Base-by-base conservation (phyloP, 2,329 filamentous ascomycete species). In the Aspergillus thermomutatus region DNA sequence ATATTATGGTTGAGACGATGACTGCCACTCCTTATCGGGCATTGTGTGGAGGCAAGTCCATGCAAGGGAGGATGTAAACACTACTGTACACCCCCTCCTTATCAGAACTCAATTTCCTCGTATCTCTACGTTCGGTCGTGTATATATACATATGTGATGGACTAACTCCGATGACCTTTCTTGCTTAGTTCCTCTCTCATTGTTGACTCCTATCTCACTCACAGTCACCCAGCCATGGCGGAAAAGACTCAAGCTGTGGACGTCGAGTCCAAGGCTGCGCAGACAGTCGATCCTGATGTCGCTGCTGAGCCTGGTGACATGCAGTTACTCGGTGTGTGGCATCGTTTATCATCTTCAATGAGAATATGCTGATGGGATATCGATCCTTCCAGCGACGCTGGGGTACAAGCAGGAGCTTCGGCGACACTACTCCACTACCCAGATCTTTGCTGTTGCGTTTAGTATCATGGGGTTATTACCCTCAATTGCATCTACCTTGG, bases 391-490 rank as follows among this genome's bases (percentile, higher is more conserved):
- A 74, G 72, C 72, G 19, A 64, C 60, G 11, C 63, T 76, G 65
- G 72, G 78, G 1, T 83, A 82, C 70, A 82, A 86, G 66, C 83
- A 86, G 69, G 84, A 87, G 65, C 74, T 87, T 31, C 78, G 80
- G 49, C 77, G 84, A 25, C 85, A 85, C 62, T 86, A 86, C 64
- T 82, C 81, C 3, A 83, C 83, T 57, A 74, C 84, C 19, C 82
- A 87, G 65, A 78, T 86, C 19, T 86, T 87, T 60, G 83, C 82
- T 11, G 80, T 84, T 56, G 81, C 80, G 6, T 83, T 83, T 57
- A 79, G 77, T 64, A 83, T 86, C 61, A 86, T 87, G 82, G 83
- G 83, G 2, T 67, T 87, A 8, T 68, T 86, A 2, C 83, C 83
- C 1, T 85, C 83, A 2, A 86, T 86, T 58, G 82, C 83, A 3